These are phyloP conservation scores for Diatrype stigma DNA, from an alignment of 2,329 filamentous ascomycete genomes.

Conservation along the genomic window DNA sequence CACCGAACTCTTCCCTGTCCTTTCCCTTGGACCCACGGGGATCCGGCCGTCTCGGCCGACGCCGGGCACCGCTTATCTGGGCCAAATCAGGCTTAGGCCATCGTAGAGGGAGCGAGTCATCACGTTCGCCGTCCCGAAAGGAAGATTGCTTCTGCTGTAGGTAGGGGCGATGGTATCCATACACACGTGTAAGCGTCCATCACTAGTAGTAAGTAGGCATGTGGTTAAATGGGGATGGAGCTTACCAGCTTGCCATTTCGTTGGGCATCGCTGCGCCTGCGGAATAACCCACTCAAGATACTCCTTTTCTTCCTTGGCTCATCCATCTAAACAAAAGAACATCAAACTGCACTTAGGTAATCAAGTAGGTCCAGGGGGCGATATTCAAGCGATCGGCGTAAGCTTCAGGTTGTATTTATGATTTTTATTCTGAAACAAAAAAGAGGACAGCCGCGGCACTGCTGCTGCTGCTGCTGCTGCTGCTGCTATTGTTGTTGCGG, in stretches of 20 bases:
- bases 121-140: constrained; percentile 31
- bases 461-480: background rate
- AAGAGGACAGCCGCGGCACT: background rate
- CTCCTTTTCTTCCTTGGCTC: constrained; percentile 37
- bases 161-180: constrained; percentile 12
- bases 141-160: constrained; percentile 25
- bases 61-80: constrained; percentile 29
- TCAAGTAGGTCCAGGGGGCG: background rate
- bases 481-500: too few relatives aligned
- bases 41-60: constrained; percentile 39
- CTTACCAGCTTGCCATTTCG: constrained; percentile 33
- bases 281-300: constrained; percentile 46
- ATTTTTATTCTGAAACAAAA: background rate
- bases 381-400: background rate
- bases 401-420: background rate
- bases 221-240: constrained; percentile 6
- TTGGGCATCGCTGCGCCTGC: constrained; percentile 40
- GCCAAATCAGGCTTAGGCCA: constrained; percentile 17
- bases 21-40: constrained; percentile 35
- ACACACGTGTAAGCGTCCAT: background rate
- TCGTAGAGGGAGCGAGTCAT: constrained; percentile 22
- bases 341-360: background rate
- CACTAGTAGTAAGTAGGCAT: background rate
- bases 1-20: constrained; percentile 30
- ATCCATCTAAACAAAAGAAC: constrained; percentile 12